Evolutionary conservation across 257 asterid genomes (phyloP), one percentile per base, ranked within the genome.

Genomic region (Coffea canephora): DNA sequence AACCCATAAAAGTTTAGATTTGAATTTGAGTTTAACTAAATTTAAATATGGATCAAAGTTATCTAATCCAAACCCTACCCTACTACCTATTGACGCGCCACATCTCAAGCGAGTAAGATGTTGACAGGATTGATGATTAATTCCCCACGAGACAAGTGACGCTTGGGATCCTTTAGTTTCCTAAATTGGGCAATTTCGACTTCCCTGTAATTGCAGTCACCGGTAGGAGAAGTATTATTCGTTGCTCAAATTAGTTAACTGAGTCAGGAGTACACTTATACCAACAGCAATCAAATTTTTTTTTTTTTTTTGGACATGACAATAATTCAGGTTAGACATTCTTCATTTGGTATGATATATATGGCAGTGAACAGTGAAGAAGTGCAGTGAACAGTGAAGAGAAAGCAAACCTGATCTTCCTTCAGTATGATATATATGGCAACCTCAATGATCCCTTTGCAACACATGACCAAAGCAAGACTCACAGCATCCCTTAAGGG

Each of bases 391-490:
- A 67, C 46, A 57, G 48, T 18, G 61, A 72, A 48, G n/a, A 39
- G 25, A 34, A 5, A 31, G 25, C 80, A 10, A 81, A 90, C 94
- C 88, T 88, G 88, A 19, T 85, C 84, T 61, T 87, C 92, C 73
- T 45, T 82, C 84, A 90, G 15, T 57, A 78, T 75, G 76, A 89
- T 81, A 66, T 85, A 91, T 1, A 81, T 70, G 39, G 88, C 74
- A 59, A 85, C 85, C 79, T 92, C 97, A 15, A 90, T 74, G 45
- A 86, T 83, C 50, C 97, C 97, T 76, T 80, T 91, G 77, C 94
- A 83, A 54, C 93, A 87, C 92, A 90, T 85, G 64, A 92, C 77
- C 41, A 90, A 88, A 79, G 88, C 83, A 46, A 90, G 90, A 71
- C 88, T n/a, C 1, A 85, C 21, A 4, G 94, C 90, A n/a, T 90